Conservation (phyloP, 179 eudicot genomes). For the Heliamphora pulchella region DNA sequence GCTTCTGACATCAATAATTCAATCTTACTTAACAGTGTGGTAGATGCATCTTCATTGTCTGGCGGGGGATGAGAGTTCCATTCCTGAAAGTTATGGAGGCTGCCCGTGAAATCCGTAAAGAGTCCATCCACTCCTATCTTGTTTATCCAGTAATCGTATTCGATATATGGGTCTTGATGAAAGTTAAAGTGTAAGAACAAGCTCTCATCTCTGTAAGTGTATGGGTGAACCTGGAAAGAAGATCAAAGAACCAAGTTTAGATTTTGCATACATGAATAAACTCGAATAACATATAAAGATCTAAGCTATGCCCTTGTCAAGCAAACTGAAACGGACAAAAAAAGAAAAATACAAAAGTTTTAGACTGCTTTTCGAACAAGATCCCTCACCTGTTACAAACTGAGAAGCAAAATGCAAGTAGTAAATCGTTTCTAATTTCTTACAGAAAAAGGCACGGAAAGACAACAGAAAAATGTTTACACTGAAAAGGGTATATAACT, state of each 20-base stretch:
- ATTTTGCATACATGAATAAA: neutral
- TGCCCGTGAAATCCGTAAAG: constrained; percentile 90
- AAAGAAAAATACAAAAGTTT: neutral
- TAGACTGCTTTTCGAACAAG: neutral
- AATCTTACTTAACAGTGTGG: neutral
- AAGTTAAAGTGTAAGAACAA: constrained; percentile 61
- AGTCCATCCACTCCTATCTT: constrained; percentile 79
- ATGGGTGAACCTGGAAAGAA: constrained; percentile 75
- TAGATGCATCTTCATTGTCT: constrained; percentile 3
- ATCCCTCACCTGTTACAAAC: too few species aligned
- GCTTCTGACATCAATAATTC: neutral
- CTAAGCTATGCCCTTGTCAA: too few species aligned
- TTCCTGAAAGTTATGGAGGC: constrained; percentile 71
- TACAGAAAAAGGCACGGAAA: neutral
- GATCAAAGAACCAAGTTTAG: neutral
- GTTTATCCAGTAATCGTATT: constrained; percentile 79
- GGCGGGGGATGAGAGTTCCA: constrained; percentile 44
- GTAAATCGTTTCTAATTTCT: neutral
- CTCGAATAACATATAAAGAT: neutral
- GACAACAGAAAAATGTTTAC: neutral
- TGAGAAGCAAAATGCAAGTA: neutral
- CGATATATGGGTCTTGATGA: constrained; percentile 70
- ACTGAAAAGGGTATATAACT: too few species aligned
- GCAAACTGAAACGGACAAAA: neutral
- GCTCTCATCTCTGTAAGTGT: constrained; percentile 81